These are phyloP conservation scores for Amanita phalloides DNA, from an alignment of 768 basidiomycete genomes.

Conservation along the genomic window DNA sequence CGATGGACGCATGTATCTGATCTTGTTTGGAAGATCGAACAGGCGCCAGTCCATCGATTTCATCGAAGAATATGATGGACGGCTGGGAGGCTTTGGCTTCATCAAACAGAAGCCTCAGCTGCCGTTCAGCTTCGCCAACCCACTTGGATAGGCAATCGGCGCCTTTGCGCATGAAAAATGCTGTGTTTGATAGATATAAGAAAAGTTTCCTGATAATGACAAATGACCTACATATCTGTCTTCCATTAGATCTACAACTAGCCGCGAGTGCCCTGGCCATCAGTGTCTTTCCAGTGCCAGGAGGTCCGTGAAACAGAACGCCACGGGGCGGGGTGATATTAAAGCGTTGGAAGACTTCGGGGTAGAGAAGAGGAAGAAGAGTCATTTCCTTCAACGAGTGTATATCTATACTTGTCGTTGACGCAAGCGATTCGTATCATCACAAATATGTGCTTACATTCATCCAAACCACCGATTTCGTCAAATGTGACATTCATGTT, in stretches of 20 bases:
- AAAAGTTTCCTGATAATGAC: not conserved
- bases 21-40: slow-evolving; percentile 98
- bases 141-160: slow-evolving; percentile 97
- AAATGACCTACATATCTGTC: slow-evolving; percentile 65
- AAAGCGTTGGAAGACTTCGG: slow-evolving; percentile 93
- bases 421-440: not conserved
- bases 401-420: slow-evolving; percentile 48
- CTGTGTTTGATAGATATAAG: slow-evolving; percentile 26
- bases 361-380: slow-evolving; percentile 86
- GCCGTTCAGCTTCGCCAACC: slow-evolving; percentile 98
- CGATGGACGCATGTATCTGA: slow-evolving; percentile 97
- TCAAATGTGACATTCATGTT: slow-evolving; percentile 93
- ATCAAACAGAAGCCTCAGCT: slow-evolving; percentile 89
- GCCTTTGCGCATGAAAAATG: slow-evolving; percentile 99
- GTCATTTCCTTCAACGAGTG: slow-evolving; percentile 99
- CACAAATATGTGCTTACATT: slow-evolving; percentile 37
- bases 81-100: slow-evolving; percentile 90
- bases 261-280: slow-evolving; percentile 91
- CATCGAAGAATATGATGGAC: slow-evolving; percentile 98
- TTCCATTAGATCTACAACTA: slow-evolving; percentile 78
- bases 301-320: slow-evolving; percentile 95
- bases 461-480: slow-evolving; percentile 92
- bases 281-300: slow-evolving; percentile 96
- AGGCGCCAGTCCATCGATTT: slow-evolving; percentile 97
- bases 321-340: slow-evolving; percentile 92